These are phyloP conservation scores for Suaeda aralocaspica DNA, from an alignment of 148 eudicot genomes.

Conservation along the genomic window DNA sequence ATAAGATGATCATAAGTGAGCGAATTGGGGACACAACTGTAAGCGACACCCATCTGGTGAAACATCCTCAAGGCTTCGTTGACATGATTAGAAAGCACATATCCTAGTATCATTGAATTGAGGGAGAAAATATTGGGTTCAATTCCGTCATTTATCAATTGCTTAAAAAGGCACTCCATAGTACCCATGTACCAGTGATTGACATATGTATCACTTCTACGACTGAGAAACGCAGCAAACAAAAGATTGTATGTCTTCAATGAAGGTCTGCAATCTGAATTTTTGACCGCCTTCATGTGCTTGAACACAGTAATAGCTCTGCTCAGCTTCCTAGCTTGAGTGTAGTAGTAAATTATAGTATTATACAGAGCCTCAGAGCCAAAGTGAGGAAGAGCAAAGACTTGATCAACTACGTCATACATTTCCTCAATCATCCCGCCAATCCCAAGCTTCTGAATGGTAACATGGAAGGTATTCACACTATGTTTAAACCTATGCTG, in stretches of 20 bases:
- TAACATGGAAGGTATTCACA: constrained; percentile 52
- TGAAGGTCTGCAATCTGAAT: constrained; percentile 58
- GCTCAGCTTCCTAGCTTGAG: constrained; percentile 62
- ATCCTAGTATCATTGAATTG: constrained; percentile 84
- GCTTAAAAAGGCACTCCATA: constrained; percentile 67
- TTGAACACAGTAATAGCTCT: constrained; percentile 65
- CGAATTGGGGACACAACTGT: constrained; percentile 55
- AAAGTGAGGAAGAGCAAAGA: constrained; percentile 54
- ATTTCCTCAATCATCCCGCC: constrained; percentile 68
- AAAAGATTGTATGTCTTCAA: constrained; percentile 66
- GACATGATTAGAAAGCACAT: constrained; percentile 75
- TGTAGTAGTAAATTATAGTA: constrained; percentile 64
- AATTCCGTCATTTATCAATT: constrained; percentile 67
- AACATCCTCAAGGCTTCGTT: constrained; percentile 86
- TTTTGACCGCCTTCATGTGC: constrained; percentile 53
- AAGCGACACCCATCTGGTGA: constrained; percentile 80
- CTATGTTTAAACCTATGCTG: constrained; percentile 66
- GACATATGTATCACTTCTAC: constrained; percentile 54
- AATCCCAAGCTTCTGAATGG: constrained; percentile 66
- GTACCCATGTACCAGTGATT: constrained; percentile 78
- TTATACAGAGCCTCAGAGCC: constrained; percentile 70
- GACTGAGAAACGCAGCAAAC: constrained; percentile 66
- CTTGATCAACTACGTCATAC: constrained; percentile 66
- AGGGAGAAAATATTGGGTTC: constrained; percentile 67
- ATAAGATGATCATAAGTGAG: constrained; percentile 69